phyloP scores from a whole-genome alignment of 192 early-diverging fungal genomes.

The Gamsiella multidivaricata region DNA sequence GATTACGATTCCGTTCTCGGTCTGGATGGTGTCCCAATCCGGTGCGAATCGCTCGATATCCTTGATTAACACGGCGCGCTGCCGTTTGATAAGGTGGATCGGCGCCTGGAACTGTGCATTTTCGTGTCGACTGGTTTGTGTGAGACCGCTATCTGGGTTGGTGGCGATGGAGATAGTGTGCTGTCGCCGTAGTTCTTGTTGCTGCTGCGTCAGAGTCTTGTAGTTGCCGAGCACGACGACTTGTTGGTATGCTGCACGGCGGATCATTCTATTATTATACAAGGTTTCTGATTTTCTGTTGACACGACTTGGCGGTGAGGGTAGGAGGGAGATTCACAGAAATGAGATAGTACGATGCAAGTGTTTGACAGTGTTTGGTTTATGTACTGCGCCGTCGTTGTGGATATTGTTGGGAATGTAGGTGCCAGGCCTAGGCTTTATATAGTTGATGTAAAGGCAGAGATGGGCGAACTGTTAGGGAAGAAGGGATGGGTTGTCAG shows the following conservation, averaged over 20 bases:
- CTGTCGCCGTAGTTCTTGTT: neutral
- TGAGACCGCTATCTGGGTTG: neutral
- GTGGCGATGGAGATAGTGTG: neutral
- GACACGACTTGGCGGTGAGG: too few species aligned
- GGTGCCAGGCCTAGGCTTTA: too few species aligned
- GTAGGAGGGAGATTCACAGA: neutral
- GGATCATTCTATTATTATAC: slow-evolving; percentile 20
- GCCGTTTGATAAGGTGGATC: slow-evolving; percentile 32
- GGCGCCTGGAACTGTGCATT: slow-evolving; percentile 11
- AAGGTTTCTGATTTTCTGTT: neutral
- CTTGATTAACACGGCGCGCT: slow-evolving; percentile 29
- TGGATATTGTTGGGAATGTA: too few species aligned
- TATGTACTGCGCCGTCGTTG: too few species aligned
- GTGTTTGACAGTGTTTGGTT: too few species aligned
- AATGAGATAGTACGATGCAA: neutral
- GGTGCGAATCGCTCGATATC: slow-evolving; percentile 24
- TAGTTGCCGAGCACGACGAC: slow-evolving; percentile 4
- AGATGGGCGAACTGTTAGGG: too few species aligned
- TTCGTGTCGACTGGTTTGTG: neutral
- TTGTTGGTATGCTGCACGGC: slow-evolving; percentile 33
- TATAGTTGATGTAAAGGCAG: too few species aligned
- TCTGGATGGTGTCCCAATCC: neutral
- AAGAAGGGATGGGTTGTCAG: too few species aligned
- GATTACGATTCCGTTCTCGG: slow-evolving; percentile 16
- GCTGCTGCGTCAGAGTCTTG: neutral